Evolutionary conservation across 2,329 filamentous ascomycete genomes (phyloP), one percentile per base, ranked within the genome.

Genomic region (Conoideocrella luteorostrata): DNA sequence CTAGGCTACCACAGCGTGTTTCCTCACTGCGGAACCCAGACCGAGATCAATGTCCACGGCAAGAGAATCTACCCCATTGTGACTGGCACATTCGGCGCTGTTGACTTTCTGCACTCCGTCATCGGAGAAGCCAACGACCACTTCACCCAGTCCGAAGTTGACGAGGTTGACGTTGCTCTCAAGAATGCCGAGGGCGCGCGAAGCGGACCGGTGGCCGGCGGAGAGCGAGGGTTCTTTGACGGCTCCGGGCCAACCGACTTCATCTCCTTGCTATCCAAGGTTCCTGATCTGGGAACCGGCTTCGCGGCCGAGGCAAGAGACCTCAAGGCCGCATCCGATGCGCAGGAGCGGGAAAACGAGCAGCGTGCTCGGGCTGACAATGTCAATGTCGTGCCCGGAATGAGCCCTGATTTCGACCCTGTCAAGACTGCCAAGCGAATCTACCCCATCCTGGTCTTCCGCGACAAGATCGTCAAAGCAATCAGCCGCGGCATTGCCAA

Each of bases 401-500:
- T 90, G 73, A 84, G 80, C 55, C 72, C 79, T 12, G 72, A 76
- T 57, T 87, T 94, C 47, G 90, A 96, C 56, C 84, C 86, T 0
- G 77, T 86, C 53, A 82, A 88, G 63, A 84, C 83, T 1, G 77
- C 84, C 12, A 71, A 75, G 30, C 82, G 94, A 66, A 96, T 98
- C 52, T 97, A 97, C 57, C 93, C 93, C 1, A 95, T 98, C 47
- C 76, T 98, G 0, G 78, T 87, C 47, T 98, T 97, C 72, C 80
- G 91, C 47, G 93, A 98, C 70, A 93, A 85, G 57, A 89, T 98
- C 43, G 90, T 96, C 40, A 88, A 88, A 53, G 78, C 83, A 32
- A 89, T 98, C 63, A 88, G 82, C 57, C 78, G 80, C 30, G 84
- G 89, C 41, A 88, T 97, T 52, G 82, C 89, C 55, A 96, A 94